A percentile compares a stretch with the other conserved stretches of the same genome.
Conservation (phyloP, 2,329 filamentous ascomycete species). For the Tolypocladium cylindrosporum region DNA sequence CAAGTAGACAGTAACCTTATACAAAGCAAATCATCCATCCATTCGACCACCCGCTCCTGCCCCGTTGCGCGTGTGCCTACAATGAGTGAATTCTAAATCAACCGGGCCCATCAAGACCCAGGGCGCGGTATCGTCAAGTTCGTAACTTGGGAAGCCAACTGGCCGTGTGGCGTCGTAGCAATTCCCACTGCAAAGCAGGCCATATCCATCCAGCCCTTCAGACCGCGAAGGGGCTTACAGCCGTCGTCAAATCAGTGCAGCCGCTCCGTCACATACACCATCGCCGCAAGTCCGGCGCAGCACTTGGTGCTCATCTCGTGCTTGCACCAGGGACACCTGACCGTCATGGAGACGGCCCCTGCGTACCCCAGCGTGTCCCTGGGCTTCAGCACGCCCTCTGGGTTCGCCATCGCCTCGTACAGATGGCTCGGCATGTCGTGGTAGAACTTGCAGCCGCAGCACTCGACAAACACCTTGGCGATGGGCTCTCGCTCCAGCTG, state of each 20-base stretch:
- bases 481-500: constrained; percentile 28
- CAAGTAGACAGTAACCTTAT: neutral
- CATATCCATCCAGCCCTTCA: neutral
- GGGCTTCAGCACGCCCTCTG: constrained; percentile 39
- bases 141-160: neutral
- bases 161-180: neutral
- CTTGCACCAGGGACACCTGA: constrained; percentile 62
- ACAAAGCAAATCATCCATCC: neutral
- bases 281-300: constrained; percentile 58
- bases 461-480: constrained; percentile 56
- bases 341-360: constrained; percentile 48
- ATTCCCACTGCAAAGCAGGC: neutral
- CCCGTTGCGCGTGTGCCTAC: too few species aligned
- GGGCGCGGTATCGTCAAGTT: neutral
- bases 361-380: constrained; percentile 41
- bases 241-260: constrained; percentile 31
- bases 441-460: constrained; percentile 53
- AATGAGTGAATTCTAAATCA: neutral
- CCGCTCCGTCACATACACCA: constrained; percentile 56
- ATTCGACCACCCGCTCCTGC: neutral
- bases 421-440: constrained; percentile 56
- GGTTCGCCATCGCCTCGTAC: constrained; percentile 55
- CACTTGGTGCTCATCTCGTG: constrained; percentile 61
- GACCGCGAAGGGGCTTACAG: neutral
- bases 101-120: neutral